Base-by-base conservation (phyloP, 805 yeast species). In the Candida khao-thaluensis region DNA sequence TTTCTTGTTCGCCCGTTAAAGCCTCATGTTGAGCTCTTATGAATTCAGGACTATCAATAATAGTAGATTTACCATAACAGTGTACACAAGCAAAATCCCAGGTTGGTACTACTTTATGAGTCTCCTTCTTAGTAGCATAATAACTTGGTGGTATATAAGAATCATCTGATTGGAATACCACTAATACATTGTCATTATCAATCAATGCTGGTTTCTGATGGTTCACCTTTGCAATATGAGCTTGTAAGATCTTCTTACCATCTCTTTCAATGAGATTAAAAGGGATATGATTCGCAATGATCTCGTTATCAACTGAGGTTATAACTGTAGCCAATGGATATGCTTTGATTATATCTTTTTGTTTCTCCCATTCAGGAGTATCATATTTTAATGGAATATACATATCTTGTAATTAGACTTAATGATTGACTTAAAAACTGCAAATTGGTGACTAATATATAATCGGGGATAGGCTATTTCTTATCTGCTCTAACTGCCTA, bases 41-140 rank as follows among this genome's bases (percentile, higher is more conserved):
- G 62, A 72, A 76, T 12, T 63, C 72, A 17, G 56, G 51, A 36
- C 71, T 73, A 37, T 73, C 77, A 15, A 66, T 54, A 11, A 76
- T 52, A 17, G 44, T 61, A 7, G 81, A 69, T 20, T 55, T 69
- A 3, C 86, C 86, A 41, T 72, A 62, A 30, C 73, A 62, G 50
- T 81, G 85, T 22, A 74, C 79, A 3, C 75, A 59, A 2, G 75
- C 77, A 57, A 72, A 80, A 53, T 77, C 81, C 85, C 85, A 81
- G 1, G 86, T 81, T 12, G 86, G 85, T n/a, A 80, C 86, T 29
- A 67, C 69, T 51, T 78, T 80, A 44, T 77, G 81, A 22, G 81
- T 75, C 34, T 66, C 66, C 33, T 68, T 59, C 59, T 81, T 80
- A 15, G 70, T 64, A 6, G 77, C 74, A 50, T 81, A 81, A 71